Evolutionary conservation across 202 grass and related monocot species (phyloP).

Genomic region (Panicum hallii): DNA sequence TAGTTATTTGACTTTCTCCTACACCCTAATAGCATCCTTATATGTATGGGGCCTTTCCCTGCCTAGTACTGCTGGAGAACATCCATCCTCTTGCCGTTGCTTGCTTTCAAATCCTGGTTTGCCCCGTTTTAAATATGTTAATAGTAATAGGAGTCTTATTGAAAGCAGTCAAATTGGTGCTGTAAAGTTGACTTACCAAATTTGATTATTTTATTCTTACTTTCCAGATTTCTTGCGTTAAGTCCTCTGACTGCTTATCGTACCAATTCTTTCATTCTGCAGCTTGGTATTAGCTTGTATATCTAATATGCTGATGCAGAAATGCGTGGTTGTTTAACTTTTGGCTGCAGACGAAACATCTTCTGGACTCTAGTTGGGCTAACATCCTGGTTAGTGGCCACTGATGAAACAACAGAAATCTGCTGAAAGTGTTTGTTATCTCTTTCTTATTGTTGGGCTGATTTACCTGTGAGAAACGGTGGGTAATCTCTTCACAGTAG

Average conservation of each 20-base stretch:
- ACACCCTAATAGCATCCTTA: neutral
- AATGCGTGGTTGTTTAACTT: conserved; percentile 19
- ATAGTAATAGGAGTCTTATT: neutral
- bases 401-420: conserved; percentile 63
- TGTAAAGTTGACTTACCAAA: neutral
- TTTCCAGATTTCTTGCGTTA: neutral
- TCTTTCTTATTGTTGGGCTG: conserved; percentile 50
- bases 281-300: neutral
- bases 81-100: conserved; percentile 7
- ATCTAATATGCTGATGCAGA: conserved; percentile 22
- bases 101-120: neutral
- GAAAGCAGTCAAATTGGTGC: neutral
- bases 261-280: conserved; percentile 21
- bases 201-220: neutral
- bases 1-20: conserved; percentile 46
- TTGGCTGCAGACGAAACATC: conserved; percentile 58
- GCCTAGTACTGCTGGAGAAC: neutral
- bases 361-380: conserved; percentile 69
- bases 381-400: conserved; percentile 75
- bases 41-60: conserved; percentile 9
- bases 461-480: conserved; percentile 45
- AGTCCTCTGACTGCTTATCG: neutral
- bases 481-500: conserved; percentile 52
- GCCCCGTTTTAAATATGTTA: conserved; percentile 23
- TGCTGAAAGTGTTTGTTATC: conserved; percentile 46